Evolutionary conservation across 2,329 filamentous ascomycete genomes (phyloP), one percentile per base, ranked within the genome.

Genomic region (Ophiostoma populinum): DNA sequence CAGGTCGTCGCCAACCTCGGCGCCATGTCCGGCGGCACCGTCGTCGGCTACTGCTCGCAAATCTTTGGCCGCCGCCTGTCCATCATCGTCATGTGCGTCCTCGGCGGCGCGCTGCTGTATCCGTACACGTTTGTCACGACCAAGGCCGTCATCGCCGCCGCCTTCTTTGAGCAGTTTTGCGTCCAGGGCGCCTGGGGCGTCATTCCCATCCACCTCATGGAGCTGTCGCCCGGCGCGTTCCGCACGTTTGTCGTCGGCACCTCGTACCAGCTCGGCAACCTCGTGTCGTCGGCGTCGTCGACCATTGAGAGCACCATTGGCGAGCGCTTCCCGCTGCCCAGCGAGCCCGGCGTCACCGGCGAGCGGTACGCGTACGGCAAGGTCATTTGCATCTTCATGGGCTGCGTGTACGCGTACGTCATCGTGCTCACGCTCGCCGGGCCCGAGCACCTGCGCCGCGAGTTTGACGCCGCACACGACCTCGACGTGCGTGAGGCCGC

Each of bases 381-480:
- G 46, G 82, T 92, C 8, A 87, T 92, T 43, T 82, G 76, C 49
- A 90, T 92, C 49, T 92, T 93, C 56, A 85, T 93, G 79, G 85
- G 66, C 1, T 83, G 77, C 45, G 82, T 92, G 1, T 92, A 68
- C 45, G 64, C 49, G 18, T 75, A 71, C 40, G 59, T 69, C n/a
- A 62, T 75, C 24, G 1, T 71, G 6, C 49, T 82, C 36, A 75
- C 75, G 0, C 52, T 80, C 8, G 28, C 80, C 3, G 78, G 78
- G 0, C 67, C 67, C 1, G 67, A 71, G 54, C 58, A 66, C 39
- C 47, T 69, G 35, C 50, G 56, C 22, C 56, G 61, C 43, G 63
- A 57, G 43, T 68, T 70, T 43, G 65, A 67, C 36, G 56, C 64
- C 1, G 54, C 45, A 3, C 55, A 65, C 32, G 65, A 67, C 37